Percentiles rank a stretch among this genome's conserved stretches.
Conservation (phyloP, 2,329 filamentous ascomycete genomes). For the Neofusicoccum ribis region DNA sequence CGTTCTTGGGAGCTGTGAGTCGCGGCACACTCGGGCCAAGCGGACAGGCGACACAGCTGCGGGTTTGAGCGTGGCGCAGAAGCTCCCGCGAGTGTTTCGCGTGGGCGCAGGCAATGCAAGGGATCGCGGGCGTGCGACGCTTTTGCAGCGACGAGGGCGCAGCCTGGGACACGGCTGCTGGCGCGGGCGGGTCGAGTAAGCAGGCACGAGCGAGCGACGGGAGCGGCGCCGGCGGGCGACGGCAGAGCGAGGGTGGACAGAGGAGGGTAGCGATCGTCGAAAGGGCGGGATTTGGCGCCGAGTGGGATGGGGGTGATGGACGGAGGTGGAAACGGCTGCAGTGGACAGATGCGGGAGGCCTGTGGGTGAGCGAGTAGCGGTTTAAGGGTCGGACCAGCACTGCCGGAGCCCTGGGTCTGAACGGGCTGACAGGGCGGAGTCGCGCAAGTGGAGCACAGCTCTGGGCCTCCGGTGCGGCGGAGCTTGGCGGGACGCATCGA, state of each 20-base stretch:
- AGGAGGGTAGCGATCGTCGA: constrained; percentile 18
- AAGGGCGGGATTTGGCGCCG: constrained; percentile 5
- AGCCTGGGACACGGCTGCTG: background rate
- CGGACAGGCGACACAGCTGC: constrained; percentile 4
- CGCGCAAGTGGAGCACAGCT: background rate
- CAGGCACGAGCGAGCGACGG: constrained; percentile 14
- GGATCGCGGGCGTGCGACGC: constrained; percentile 17
- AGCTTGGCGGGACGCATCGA: background rate
- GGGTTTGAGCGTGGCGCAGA: constrained; percentile 20
- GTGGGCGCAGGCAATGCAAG: constrained; percentile 18
- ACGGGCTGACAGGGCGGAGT: constrained; percentile 1
- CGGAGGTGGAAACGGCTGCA: constrained; percentile 11
- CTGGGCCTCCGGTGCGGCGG: background rate
- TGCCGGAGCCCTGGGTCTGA: background rate
- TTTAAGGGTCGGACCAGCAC: constrained; percentile 12
- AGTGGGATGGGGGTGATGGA: constrained; percentile 10
- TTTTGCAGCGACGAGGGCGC: background rate
- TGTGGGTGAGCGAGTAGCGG: constrained; percentile 13
- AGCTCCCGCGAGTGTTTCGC: constrained; percentile 19
- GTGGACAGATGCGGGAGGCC: constrained; percentile 13
- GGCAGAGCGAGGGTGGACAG: constrained; percentile 3
- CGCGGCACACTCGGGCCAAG: constrained; percentile 20
- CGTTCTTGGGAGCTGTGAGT: constrained; percentile 6
- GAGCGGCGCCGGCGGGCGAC: background rate
- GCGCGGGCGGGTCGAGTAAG: background rate